Conservation (phyloP, 2,329 filamentous ascomycete genomes). For the Cephalotrichum gorgonifer region DNA sequence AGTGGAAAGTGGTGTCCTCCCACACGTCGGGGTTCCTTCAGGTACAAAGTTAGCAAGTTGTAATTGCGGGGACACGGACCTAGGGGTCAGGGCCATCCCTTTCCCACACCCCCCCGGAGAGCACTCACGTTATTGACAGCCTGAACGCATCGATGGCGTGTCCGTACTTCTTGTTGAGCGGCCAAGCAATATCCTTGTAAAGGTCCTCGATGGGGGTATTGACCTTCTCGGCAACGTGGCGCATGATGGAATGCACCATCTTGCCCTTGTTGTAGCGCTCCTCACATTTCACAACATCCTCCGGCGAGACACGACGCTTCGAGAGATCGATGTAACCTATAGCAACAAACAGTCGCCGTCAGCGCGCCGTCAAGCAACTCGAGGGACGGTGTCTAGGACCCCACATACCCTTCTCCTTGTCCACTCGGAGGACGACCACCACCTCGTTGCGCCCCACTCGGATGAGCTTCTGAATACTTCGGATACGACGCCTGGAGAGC, state of each 20-base stretch:
- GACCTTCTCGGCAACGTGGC: conserved; percentile 96
- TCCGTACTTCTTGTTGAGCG: conserved; percentile 93
- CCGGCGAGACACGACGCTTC: conserved; percentile 93
- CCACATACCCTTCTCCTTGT: conserved; percentile 86
- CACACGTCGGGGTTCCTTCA: conserved; percentile 84
- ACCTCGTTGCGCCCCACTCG: conserved; percentile 97
- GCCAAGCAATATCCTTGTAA: conserved; percentile 94
- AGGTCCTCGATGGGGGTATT: conserved; percentile 86
- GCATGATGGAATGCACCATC: conserved; percentile 98
- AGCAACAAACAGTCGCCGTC: neutral
- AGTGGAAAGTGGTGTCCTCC: conserved; percentile 86
- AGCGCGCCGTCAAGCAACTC: neutral
- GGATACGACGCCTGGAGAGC: conserved; percentile 93
- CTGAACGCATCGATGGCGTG: conserved; percentile 98
- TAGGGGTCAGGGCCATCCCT: neutral
- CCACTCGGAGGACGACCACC: conserved; percentile 94
- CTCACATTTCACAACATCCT: conserved; percentile 97
- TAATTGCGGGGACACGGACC: neutral
- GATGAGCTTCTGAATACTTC: conserved; percentile 98
- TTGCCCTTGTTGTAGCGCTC: conserved; percentile 99
- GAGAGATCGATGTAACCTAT: conserved; percentile 89
- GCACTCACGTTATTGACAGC: conserved; percentile 82
- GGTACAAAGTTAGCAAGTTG: neutral
- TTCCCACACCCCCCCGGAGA: too few species aligned
- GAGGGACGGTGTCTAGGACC: neutral